Evolutionary conservation across 148 eudicot genomes (phyloP).

Genomic region (Silene conica): DNA sequence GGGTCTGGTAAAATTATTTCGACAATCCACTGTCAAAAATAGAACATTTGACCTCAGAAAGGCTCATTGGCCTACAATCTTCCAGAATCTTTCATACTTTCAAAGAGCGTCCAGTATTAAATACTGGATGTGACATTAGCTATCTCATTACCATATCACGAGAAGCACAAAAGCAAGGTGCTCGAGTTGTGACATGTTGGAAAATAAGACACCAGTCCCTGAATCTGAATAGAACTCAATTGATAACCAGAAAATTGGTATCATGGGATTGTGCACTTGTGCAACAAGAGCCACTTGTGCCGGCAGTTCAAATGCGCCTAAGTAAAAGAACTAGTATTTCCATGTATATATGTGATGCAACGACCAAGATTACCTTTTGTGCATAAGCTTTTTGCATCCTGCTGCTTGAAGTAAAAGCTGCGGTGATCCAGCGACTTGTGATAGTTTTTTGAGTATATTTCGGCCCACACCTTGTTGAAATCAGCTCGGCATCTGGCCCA

Average conservation of each 20-base stretch:
- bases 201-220: not conserved
- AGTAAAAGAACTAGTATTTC: not conserved
- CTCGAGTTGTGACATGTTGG: not conserved
- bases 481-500: conserved; percentile 88
- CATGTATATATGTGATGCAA: not conserved
- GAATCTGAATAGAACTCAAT: not conserved
- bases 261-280: not conserved
- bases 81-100: not conserved
- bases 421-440: conserved; percentile 93
- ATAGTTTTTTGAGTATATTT: conserved; percentile 79
- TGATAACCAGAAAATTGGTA: not conserved
- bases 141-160: not conserved
- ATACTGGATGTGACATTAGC: not conserved
- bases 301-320: not conserved
- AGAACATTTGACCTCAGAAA: not conserved
- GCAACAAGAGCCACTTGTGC: conserved; percentile 3
- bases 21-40: not conserved
- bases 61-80: not conserved
- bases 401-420: conserved; percentile 94
- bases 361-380: conserved; percentile 59
- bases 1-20: not conserved
- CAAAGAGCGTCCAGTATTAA: no score
- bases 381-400: conserved; percentile 82
- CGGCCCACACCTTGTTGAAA: conserved; percentile 87
- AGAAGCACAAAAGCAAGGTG: not conserved